Percentiles rank a stretch among this genome's conserved stretches.
phyloP scores from a whole-genome alignment of 2,329 filamentous ascomycete genomes.

The Sporothrix protearum region DNA sequence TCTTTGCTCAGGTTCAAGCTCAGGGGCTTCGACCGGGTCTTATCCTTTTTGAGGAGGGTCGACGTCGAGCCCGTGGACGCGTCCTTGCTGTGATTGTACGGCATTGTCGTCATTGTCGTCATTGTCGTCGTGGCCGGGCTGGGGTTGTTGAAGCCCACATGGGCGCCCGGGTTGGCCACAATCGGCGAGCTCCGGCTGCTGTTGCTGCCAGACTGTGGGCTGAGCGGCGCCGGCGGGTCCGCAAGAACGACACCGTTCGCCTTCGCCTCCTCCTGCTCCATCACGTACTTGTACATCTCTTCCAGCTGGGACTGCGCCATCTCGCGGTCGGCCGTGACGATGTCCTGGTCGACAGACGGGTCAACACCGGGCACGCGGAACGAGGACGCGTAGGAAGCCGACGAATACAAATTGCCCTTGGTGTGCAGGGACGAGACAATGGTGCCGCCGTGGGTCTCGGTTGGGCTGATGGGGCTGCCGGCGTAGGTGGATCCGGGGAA shows the following conservation, averaged over 20 bases:
- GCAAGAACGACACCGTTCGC: slow-evolving; percentile 52
- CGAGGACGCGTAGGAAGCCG: slow-evolving; percentile 47
- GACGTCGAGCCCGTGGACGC: slow-evolving; percentile 33
- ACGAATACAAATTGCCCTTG: slow-evolving; percentile 40
- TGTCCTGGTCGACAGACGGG: slow-evolving; percentile 68
- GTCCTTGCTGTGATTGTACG: slow-evolving; percentile 20
- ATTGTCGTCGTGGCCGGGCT: neutral
- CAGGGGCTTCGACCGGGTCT: slow-evolving; percentile 50
- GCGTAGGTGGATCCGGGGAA: slow-evolving; percentile 48
- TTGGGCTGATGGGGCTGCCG: slow-evolving; percentile 33
- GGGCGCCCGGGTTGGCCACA: slow-evolving; percentile 23
- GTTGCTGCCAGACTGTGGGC: slow-evolving; percentile 25
- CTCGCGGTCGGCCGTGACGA: slow-evolving; percentile 70
- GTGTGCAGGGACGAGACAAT: slow-evolving; percentile 19
- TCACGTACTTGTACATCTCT: slow-evolving; percentile 84
- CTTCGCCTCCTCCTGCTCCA: slow-evolving; percentile 78
- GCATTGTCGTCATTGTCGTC: neutral
- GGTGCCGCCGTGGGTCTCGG: slow-evolving; percentile 16
- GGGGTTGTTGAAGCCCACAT: slow-evolving; percentile 5
- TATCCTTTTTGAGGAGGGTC: slow-evolving; percentile 45
- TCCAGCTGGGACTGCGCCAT: slow-evolving; percentile 81
- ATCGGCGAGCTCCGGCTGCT: neutral
- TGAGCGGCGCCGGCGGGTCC: slow-evolving; percentile 38
- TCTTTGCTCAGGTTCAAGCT: slow-evolving; percentile 45
- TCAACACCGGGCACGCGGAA: slow-evolving; percentile 57